Evolutionary conservation across 176 grass and related monocot species (phyloP).

Genomic region (Oryza rufipogon): DNA sequence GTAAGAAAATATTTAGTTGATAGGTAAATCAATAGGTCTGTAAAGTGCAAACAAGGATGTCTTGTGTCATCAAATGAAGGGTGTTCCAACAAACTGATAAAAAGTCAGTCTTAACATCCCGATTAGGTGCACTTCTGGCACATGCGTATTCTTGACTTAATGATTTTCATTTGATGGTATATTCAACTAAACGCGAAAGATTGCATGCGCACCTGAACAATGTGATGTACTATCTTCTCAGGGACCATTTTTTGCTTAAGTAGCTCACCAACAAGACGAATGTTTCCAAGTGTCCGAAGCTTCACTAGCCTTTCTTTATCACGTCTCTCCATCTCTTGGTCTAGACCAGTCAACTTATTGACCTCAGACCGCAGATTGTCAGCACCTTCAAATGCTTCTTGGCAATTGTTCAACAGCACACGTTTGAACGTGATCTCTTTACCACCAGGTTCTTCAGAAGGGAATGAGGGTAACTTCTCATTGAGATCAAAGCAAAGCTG

Average conservation of each 20-base stretch:
- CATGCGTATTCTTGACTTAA: neutral
- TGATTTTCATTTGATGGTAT: neutral
- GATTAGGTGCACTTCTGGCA: neutral
- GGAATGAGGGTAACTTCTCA: constrained; percentile 58
- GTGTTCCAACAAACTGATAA: neutral
- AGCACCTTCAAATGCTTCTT: constrained; percentile 66
- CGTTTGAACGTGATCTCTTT: constrained; percentile 68
- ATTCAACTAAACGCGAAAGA: neutral
- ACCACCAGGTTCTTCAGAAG: constrained; percentile 49
- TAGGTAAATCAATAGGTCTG: neutral
- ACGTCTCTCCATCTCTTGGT: constrained; percentile 63
- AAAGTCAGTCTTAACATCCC: neutral
- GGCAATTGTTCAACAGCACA: constrained; percentile 60
- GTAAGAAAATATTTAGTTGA: neutral
- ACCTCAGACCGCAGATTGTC: constrained; percentile 44
- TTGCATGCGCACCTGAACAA: constrained; percentile 61
- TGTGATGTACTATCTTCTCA: constrained; percentile 77
- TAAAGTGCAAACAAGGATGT: neutral
- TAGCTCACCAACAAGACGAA: constrained; percentile 65
- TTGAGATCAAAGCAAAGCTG: constrained; percentile 64
- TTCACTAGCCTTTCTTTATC: constrained; percentile 69
- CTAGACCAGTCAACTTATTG: constrained; percentile 42
- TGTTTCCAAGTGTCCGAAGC: constrained; percentile 67
- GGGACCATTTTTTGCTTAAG: constrained; percentile 77
- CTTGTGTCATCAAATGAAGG: neutral